These are phyloP conservation scores for Lactuca sativa DNA, from an alignment of 129 eudicot species.

Conservation along the genomic window DNA sequence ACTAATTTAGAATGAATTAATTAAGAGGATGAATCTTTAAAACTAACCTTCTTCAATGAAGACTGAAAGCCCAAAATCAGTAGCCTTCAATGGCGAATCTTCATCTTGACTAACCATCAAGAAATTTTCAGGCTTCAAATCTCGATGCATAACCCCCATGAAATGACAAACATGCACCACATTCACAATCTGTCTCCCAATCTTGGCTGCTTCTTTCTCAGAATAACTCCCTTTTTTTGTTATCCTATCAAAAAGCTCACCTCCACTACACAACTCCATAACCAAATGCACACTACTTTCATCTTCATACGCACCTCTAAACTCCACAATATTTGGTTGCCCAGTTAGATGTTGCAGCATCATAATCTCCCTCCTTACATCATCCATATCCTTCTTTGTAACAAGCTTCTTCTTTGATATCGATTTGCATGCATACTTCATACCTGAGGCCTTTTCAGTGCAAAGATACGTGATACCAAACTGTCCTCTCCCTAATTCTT, in stretches of 20 bases:
- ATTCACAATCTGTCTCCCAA: slow-evolving; percentile 88
- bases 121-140: slow-evolving; percentile 92
- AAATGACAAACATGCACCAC: slow-evolving; percentile 95
- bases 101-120: slow-evolving; percentile 68
- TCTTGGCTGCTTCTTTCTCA: slow-evolving; percentile 80
- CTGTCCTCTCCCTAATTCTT: slow-evolving; percentile 86
- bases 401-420: slow-evolving; percentile 61
- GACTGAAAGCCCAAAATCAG: slow-evolving; percentile 94
- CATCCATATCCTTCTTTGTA: slow-evolving; percentile 55
- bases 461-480: slow-evolving; percentile 85
- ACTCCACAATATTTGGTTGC: slow-evolving; percentile 88
- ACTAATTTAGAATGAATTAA: too few relatives aligned
- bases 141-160: slow-evolving; percentile 96
- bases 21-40: not conserved
- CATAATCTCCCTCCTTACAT: slow-evolving; percentile 75
- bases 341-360: slow-evolving; percentile 77
- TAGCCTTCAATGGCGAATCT: slow-evolving; percentile 68
- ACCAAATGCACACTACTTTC: slow-evolving; percentile 58
- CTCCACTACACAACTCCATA: slow-evolving; percentile 91
- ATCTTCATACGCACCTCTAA: slow-evolving; percentile 88
- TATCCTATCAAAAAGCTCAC: slow-evolving; percentile 88
- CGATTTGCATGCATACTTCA: slow-evolving; percentile 78
- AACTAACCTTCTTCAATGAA: slow-evolving; percentile 88
- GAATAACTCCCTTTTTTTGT: slow-evolving; percentile 67
- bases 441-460: slow-evolving; percentile 55